Evolutionary conservation across 148 eudicot genomes (phyloP), one percentile per base, ranked within the genome.

Genomic region (Rhododendron williamsianum): DNA sequence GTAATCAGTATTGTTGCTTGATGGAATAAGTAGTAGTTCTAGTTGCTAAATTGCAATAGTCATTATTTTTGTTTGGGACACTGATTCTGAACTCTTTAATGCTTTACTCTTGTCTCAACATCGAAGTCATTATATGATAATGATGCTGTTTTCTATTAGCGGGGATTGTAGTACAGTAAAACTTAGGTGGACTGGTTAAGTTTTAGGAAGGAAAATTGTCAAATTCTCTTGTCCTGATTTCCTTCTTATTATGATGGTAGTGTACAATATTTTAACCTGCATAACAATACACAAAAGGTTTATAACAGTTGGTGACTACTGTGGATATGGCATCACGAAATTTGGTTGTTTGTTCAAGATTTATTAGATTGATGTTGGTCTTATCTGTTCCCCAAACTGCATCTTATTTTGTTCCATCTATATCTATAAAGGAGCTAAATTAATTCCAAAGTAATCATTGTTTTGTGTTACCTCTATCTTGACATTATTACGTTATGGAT

Each of bases 41-140:
- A 76, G 48, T 78, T 58, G 85, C 69, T 84, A 23, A 48, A 54
- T 82, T 65, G 83, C 48, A 12, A n/a, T 45, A 33, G 46, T 81
- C 46, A 74, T 56, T 82, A 81, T 21, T 13, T 54, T 51, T 41
- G 13, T 9, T 30, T 18, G 21, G 38, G 25, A 73, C 7, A 23
- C 36, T 46, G 72, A n/a, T 21, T 81, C 21, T 38, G 38, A 63
- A 63, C 58, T 54, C 49, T 60, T 41, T 76, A 76, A 74, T 27
- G 15, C 27, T 82, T 76, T 9, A 11, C 23, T 43, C 77, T 46
- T 41, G 23, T 46, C 25, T 56, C 7, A 67, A n/a, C 52, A 48
- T n/a, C 21, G 33, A 25, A 74, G 82, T 76, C 13, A 12, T 33
- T 74, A n/a, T 65, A 15, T 80, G 30, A 46, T 13, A 78, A 78